Evolutionary conservation across 495 filamentous ascomycete genomes (phyloP).

Genomic region (Parmelia sp.): DNA sequence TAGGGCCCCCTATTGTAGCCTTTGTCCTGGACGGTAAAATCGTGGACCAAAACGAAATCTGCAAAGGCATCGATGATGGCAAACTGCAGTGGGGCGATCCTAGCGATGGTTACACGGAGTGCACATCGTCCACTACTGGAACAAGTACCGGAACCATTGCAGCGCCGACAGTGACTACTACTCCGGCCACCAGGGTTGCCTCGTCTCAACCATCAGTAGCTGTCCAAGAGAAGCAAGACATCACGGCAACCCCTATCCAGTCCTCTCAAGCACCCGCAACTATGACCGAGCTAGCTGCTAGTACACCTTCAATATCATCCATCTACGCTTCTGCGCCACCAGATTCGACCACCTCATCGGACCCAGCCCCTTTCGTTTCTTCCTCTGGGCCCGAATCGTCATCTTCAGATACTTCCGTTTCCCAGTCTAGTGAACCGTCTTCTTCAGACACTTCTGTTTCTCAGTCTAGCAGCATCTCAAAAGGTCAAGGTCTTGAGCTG

Average conservation of each 20-base stretch:
- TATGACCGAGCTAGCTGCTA: background rate
- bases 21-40: constrained; percentile 54
- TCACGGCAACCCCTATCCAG: background rate
- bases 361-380: background rate
- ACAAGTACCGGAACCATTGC: background rate
- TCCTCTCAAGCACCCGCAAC: background rate
- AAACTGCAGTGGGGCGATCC: constrained; percentile 39
- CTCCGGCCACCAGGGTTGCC: background rate
- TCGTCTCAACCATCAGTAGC: background rate
- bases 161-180: background rate
- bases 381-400: background rate
- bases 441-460: constrained; percentile 28
- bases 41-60: constrained; percentile 50
- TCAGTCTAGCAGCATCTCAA: constrained; percentile 11
- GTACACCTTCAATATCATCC: background rate
- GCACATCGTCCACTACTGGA: constrained; percentile 6
- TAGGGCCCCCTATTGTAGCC: constrained; percentile 50
- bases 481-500: constrained; percentile 51
- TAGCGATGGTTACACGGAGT: constrained; percentile 24
- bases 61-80: constrained; percentile 55
- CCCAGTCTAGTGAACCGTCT: constrained; percentile 3
- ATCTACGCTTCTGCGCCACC: background rate
- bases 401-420: constrained; percentile 28
- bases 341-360: background rate
- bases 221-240: background rate